Evolutionary conservation across 257 asterid genomes (phyloP), one percentile per base, ranked within the genome.

Genomic region (Knoxia roxburghii): DNA sequence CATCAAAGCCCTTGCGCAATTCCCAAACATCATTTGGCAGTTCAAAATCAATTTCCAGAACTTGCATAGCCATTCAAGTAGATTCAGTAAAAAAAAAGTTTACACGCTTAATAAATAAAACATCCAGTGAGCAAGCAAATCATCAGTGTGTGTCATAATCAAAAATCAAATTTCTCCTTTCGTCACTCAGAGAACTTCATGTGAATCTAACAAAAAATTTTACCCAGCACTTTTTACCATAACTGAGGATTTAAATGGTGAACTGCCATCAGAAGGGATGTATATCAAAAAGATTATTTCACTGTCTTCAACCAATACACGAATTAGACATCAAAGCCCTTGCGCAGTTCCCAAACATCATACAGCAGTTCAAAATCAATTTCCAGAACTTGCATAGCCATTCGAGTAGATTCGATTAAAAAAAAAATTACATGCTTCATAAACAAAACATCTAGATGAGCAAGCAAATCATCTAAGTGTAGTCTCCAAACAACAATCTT

Each of bases 241-340:
- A 11, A 30, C 59, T 0, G 18, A 20, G 7, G 35, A 24, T 33
- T 21, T 35, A 13, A 40, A 1, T 6, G 67, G 27, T 39, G 33
- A 56, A 56, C 41, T 66, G 70, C 66, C 67, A 61, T 59, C 61
- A 59, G 58, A 58, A 69, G 48, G 73, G 49, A 23, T 57, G 67
- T 33, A 69, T 6, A 33, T 20, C 45, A 59, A 50, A n/a, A 58
- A 59, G 46, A 49, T 58, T 69, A 54, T 45, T 64, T 60, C 76
- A 53, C 66, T n/a, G 59, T 66, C 71, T 43, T 53, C 41, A 46
- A 43, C 48, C 60, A n/a, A 46, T n/a, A 48, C 23, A 14, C 33
- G 7, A 26, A 41, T 23, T 30, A 18, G 35, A 51, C 68, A 41
- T 57, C 61, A 65, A 64, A 67, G 32, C 64, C 69, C 67, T 52